Base-by-base conservation (phyloP, 305 asterid genomes). In the Fraxinus dipetala region DNA sequence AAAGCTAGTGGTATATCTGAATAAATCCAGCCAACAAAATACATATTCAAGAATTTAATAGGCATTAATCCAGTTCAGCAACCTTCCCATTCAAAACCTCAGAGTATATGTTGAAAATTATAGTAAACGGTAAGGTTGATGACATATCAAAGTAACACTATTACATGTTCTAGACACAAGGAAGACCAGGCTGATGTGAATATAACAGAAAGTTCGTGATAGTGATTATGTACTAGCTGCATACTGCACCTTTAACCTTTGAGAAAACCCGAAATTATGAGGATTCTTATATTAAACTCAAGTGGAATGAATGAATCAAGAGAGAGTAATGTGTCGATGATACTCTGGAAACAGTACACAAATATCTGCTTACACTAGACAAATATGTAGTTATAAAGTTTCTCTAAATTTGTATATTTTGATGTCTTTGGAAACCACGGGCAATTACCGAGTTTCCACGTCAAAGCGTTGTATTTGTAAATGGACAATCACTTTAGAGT, bases 51-150 rank as follows among this genome's bases (percentile, higher is more conserved):
- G 20, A 61, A 35, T 82, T 78, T 22, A 48, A 78, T 28, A 75
- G 73, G 81, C 75, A 78, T n/a, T 24, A 26, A 59, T 32, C 59
- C 5, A 20, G 36, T 54, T 85, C 83, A 59, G 61, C 80, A 70
- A 63, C 77, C 79, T 82, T 79, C 51, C 79, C 34, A 73, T 67
- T 75, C 75, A 63, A 78, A 69, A 63, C 61, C 74, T 81, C 40
- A 5, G 16, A 76, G 24, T n/a, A 51, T 51, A 4, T 4, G 69
- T 54, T 32, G 10, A 76, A 36, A 81, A 61, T 54, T 75, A 24
- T 40, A 6, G 51, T 26, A 38, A 72, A 43, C 22, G 74, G 59
- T 56, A 51, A 31, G 31, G 76, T 40, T 75, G 72, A 83, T 75
- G 79, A 70, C 65, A 79, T 32, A 26, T 6, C 13, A 61, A 40